phyloP scores from a whole-genome alignment of 176 grass and related monocot genomes.

The Lolium rigidum region DNA sequence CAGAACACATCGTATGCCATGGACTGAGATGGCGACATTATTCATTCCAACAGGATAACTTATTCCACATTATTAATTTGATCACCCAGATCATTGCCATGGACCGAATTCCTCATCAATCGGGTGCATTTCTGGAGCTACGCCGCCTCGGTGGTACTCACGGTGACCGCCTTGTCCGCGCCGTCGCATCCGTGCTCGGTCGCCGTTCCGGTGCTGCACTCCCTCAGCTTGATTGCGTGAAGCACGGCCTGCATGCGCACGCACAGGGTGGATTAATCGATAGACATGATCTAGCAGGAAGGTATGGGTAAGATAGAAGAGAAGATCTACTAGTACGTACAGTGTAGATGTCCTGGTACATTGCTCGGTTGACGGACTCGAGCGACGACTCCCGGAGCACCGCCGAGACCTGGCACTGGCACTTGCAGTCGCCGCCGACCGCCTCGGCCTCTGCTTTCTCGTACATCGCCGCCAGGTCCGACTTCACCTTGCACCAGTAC shows the following conservation, averaged over 20 bases:
- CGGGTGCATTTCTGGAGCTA: neutral
- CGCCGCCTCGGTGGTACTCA: neutral
- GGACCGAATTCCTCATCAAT: neutral
- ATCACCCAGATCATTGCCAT: neutral
- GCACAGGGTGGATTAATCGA: neutral
- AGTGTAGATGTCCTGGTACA: slow-evolving; percentile 9
- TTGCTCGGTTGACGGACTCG: neutral
- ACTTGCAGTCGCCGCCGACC: neutral
- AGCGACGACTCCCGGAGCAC: slow-evolving; percentile 12
- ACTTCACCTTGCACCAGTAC: slow-evolving; percentile 21
- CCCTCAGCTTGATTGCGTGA: neutral
- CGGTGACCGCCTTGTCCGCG: neutral
- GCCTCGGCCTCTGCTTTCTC: neutral
- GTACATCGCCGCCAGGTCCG: neutral
- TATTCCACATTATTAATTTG: neutral
- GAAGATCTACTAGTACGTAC: neutral
- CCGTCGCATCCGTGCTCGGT: neutral
- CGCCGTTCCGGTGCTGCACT: neutral
- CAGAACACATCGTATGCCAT: neutral
- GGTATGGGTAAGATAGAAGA: neutral
- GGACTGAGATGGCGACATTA: neutral
- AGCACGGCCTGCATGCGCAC: neutral
- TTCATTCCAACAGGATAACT: neutral
- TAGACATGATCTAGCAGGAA: too few species aligned
- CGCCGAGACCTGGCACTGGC: neutral